Evolutionary conservation across 805 yeast species (phyloP), one percentile per base, ranked within the genome.

Genomic region (Ascoidea rubescens): DNA sequence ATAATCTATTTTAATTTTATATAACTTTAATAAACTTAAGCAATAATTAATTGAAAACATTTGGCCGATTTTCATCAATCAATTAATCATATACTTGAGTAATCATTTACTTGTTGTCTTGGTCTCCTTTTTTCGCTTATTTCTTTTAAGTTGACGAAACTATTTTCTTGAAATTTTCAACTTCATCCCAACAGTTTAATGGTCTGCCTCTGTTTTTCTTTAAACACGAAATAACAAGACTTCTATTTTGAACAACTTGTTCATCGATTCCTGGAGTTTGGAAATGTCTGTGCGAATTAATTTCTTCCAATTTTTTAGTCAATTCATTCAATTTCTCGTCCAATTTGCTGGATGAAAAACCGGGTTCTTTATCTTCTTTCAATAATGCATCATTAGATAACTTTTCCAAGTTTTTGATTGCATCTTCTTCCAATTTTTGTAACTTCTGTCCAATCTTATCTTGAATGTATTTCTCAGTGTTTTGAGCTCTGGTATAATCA

Each of bases 161-260:
- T 56, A 79, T 64, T 56, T 72, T 73, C 62, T 80, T 84, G 66
- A 87, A 87, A 52, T 72, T 67, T 61, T 82, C 79, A 17, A 86
- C 86, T 62, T 84, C 86, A 46, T 84, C 87, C 83, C 89, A 84
- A 64, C 96, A 87, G 65, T 84, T 81, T 64, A 87, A 74, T 28
- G 85, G 81, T 63, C 73, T 80, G 28, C 80, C 84, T 56, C 73
- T 67, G 64, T 82, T 82, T 49, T 74, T 75, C 58, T 72, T 73
- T 61, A 87, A 72, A 64, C 96, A 87, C 46, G 68, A 60, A 31
- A 74, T 67, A 31, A 88, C 79, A 8, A 70, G 59, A 5, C 61
- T 58, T 66, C 84, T 79, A 5, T 82, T 73, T 2, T 58, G 59
- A 51, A 69, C 61, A 7, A 81, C 63, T 1, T 69, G 72, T 21